These are phyloP conservation scores for Rubus parviflorus DNA, from an alignment of 306 rosid species.

Conservation along the genomic window DNA sequence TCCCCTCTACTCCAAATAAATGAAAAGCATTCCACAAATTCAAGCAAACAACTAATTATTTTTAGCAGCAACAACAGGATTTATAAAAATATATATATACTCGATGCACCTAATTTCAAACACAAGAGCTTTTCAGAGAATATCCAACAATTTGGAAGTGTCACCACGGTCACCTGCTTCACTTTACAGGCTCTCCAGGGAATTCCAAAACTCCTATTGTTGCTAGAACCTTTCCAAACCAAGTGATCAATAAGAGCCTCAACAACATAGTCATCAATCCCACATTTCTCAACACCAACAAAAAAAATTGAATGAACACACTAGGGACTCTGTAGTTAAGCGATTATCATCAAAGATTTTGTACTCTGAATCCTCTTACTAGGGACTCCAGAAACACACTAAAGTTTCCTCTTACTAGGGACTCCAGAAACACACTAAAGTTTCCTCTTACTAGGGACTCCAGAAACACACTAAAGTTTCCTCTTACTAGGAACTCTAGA, in stretches of 20 bases:
- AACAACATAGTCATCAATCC: neutral
- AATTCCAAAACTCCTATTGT: neutral
- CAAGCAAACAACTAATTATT: neutral
- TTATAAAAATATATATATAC: neutral
- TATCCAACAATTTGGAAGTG: neutral
- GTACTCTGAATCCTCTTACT: neutral
- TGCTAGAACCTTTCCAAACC: neutral
- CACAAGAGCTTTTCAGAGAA: neutral
- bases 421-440: neutral
- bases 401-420: neutral
- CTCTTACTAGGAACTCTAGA: neutral
- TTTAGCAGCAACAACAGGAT: neutral
- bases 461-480: too few species aligned
- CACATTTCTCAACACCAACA: neutral
- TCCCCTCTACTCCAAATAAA: neutral
- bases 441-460: neutral
- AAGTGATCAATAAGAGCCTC: neutral
- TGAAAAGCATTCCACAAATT: neutral
- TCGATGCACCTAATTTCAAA: neutral
- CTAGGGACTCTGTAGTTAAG: too few species aligned
- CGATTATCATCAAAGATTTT: too few species aligned
- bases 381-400: neutral
- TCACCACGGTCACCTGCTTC: neutral
- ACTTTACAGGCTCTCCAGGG: neutral
- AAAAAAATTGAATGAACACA: neutral